Conservation (phyloP, 495 filamentous ascomycete genomes). For the Neohortaea acidophila region DNA sequence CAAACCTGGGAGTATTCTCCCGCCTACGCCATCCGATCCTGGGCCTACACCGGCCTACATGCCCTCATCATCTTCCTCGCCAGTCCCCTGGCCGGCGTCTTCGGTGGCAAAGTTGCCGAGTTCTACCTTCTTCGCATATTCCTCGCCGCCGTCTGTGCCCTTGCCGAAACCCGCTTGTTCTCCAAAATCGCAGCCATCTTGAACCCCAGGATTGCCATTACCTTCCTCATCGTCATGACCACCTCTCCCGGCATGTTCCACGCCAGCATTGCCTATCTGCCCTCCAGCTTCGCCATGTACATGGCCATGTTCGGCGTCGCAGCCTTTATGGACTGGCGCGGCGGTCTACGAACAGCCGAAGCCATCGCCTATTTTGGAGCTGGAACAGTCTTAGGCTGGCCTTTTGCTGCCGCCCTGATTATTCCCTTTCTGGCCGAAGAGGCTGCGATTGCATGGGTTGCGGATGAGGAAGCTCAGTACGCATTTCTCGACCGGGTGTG, state of each 20-base stretch:
- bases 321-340: slow-evolving; percentile 73
- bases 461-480: slow-evolving; percentile 29
- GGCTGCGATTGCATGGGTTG: slow-evolving; percentile 42
- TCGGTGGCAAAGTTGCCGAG: slow-evolving; percentile 44
- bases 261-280: slow-evolving; percentile 70
- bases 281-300: slow-evolving; percentile 96
- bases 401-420: slow-evolving; percentile 71
- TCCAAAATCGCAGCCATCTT: slow-evolving; percentile 55
- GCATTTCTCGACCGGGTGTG: slow-evolving; percentile 14
- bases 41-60: slow-evolving; percentile 84
- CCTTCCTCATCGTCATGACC: slow-evolving; percentile 62
- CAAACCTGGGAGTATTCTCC: slow-evolving; percentile 99
- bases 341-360: slow-evolving; percentile 56
- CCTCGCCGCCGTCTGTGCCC: slow-evolving; percentile 60
- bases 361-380: slow-evolving; percentile 86
- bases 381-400: slow-evolving; percentile 88
- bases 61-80: slow-evolving; percentile 51
- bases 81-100: slow-evolving; percentile 42
- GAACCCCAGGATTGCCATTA: slow-evolving; percentile 62
- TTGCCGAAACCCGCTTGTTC: slow-evolving; percentile 69
- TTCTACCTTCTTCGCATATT: slow-evolving; percentile 74
- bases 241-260: slow-evolving; percentile 88
- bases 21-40: slow-evolving; percentile 87
- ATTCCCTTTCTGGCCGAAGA: slow-evolving; percentile 77
- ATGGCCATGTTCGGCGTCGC: slow-evolving; percentile 72